A percentile compares a stretch with the other conserved stretches of the same genome.
These are phyloP conservation scores for Stephania yunnanensis DNA, from an alignment of 164 flowering plant species.

Conservation along the genomic window DNA sequence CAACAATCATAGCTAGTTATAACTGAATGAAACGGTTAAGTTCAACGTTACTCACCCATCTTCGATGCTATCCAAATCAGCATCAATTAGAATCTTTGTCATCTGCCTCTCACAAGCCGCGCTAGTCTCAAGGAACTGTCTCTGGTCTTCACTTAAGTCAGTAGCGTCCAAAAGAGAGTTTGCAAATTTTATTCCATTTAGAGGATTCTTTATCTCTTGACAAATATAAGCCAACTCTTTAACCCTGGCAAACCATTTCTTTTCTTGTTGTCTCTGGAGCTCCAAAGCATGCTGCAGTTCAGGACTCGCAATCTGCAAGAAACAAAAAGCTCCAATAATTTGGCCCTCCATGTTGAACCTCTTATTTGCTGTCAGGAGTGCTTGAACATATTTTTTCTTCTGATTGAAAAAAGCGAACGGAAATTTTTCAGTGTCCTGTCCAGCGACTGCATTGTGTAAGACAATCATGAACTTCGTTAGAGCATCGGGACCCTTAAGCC, in stretches of 20 bases:
- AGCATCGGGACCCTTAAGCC: constrained; percentile 84
- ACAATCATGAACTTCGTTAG: constrained; percentile 89
- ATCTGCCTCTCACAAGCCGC: constrained; percentile 95
- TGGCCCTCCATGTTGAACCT: constrained; percentile 73
- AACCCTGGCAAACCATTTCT: constrained; percentile 55
- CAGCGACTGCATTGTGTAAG: constrained; percentile 80
- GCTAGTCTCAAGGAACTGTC: constrained; percentile 87
- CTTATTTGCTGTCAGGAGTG: constrained; percentile 87
- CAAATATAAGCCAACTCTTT: constrained; percentile 89
- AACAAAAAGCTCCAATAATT: constrained; percentile 85
- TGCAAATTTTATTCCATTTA: constrained; percentile 75
- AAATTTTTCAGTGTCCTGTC: constrained; percentile 70
- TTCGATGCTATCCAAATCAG: constrained; percentile 63
- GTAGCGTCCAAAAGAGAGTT: constrained; percentile 76
- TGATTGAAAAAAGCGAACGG: constrained; percentile 74
- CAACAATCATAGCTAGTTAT: neutral
- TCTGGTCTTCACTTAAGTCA: constrained; percentile 74
- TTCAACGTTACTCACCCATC: constrained; percentile 59
- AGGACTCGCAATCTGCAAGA: constrained; percentile 87
- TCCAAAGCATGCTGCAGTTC: constrained; percentile 78
- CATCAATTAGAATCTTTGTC: constrained; percentile 61
- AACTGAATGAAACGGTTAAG: neutral
- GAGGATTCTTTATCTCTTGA: constrained; percentile 84
- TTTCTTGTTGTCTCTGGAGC: constrained; percentile 76
- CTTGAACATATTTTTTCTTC: constrained; percentile 75